Evolutionary conservation across 2,329 filamentous ascomycete species (phyloP), one percentile per base, ranked within the genome.

Genomic region (Amesomyces nigricolor): DNA sequence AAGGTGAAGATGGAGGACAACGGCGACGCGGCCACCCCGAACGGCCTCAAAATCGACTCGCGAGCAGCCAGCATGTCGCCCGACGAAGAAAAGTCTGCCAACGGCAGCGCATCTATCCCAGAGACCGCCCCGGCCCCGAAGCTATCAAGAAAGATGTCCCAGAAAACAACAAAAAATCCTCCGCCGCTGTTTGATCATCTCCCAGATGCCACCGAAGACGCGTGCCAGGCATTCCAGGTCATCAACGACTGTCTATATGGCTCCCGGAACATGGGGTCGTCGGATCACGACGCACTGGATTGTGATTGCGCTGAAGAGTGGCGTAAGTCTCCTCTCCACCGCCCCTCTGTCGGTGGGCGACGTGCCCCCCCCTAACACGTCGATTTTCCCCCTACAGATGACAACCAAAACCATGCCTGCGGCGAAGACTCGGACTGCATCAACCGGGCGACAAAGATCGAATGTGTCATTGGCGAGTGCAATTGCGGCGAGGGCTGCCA

Each of bases 391-490:
- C 32, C 19, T 62, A 17, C 66, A 87, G 83, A 73, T 37, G 74
- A 83, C 69, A 79, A 80, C 60, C 70, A 74, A 61, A 99, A 99
- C 70, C 73, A 86, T 72, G 91, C 94, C 48, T 99, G 94, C 71
- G 92, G 89, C 62, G 91, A 96, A 66, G 90, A 96, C 71, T 95
- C 91, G 14, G 92, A 97, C 71, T 99, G 94, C 73, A 99, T 99
- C 78, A 99, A 99, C 72, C 88, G 94, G 66, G 89, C 90, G 56
- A 97, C 92, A 56, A 97, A 96, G 72, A 96, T 97, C 83, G 94
- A 99, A 74, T 99, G 94, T 70, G 80, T 89, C 37, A 78, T 80
- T 61, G 83, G 83, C 58, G 87, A 91, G 63, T 94, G 91, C 72
- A 89, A 90, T 67, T 99, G 94, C 71, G 91, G 91, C 53, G 76